Evolutionary conservation across 2,329 filamentous ascomycete genomes (phyloP), one percentile per base, ranked within the genome.

Genomic region (Biscogniauxia marginata): DNA sequence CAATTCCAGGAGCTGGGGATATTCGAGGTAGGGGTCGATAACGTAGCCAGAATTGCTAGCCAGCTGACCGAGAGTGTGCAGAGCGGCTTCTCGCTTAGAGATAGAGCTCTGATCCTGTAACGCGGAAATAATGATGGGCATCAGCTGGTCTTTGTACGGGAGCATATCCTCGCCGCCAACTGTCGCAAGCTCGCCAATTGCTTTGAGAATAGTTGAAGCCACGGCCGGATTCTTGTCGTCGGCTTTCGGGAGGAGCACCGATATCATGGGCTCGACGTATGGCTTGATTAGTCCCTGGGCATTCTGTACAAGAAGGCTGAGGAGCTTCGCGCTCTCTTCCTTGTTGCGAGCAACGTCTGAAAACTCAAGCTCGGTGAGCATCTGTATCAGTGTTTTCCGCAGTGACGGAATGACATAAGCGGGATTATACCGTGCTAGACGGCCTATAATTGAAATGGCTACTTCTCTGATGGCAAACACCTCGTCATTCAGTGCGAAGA

Each of bases 1-100:
- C 23, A 98, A 90, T 58, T 95, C 92, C 49, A 99, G 85, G 7
- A 99, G 83, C 69, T 97, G 89, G 0, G 96, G 95, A 66, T 98
- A 96, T 58, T 99, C 93, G 49, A 93, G 81, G 67, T 99, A 99
- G 0, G 96, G 96, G 54, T 93, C 87, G 58, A 99, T 98, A 52
- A 99, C 96, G 75, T 99, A 99, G 64, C 96, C 95, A 11, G 93
- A 95, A 73, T 96, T 98, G 69, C 92, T 96, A 5, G 95, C 92
- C 53, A 99, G 78, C 70, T 98, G 93, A 19, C 93, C 93, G 0
- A 99, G 81, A 0, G 95, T 95, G 63, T 90, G 90, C 25, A 99
- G 79, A 3, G 95, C 93, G 5, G 96, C 91, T 72, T 96, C 93
- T 54, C 95, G 87, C 75, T 98, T 98, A 47, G 86, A 81, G 48